Evolutionary conservation across 2,329 filamentous ascomycete genomes (phyloP).

Genomic region (Clonostachys sp.): DNA sequence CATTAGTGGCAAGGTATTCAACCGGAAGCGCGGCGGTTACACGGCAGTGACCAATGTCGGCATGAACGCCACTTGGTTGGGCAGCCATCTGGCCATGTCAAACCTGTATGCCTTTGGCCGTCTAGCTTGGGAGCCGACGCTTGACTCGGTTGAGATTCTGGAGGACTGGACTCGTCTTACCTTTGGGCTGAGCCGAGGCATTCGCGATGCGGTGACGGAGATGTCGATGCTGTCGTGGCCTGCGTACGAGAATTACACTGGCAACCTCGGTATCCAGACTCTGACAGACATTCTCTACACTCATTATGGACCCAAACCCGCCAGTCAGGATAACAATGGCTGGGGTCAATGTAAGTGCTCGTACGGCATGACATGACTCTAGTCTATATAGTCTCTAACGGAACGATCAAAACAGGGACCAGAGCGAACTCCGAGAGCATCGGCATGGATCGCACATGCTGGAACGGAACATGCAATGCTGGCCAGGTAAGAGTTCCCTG

Average conservation of each 20-base stretch:
- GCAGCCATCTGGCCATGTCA: conserved; percentile 65
- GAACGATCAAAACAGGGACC: conserved; percentile 25
- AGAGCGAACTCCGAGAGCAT: conserved; percentile 54
- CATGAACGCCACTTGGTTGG: conserved; percentile 62
- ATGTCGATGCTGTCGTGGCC: conserved; percentile 69
- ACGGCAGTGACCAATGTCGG: conserved; percentile 66
- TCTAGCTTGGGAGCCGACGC: conserved; percentile 58
- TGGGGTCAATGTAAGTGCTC: conserved; percentile 57
- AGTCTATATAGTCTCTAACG: no score
- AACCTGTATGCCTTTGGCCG: conserved; percentile 68
- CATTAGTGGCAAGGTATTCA: conserved; percentile 54
- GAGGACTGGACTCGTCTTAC: conserved; percentile 66
- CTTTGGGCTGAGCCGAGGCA: conserved; percentile 47
- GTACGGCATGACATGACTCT: conserved; percentile 12
- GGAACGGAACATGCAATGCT: conserved; percentile 61
- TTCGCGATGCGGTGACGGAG: conserved; percentile 54
- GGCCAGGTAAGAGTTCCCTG: conserved; percentile 34
- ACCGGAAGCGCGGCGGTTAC: conserved; percentile 52
- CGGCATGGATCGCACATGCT: conserved; percentile 68
- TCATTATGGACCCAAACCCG: conserved; percentile 65
- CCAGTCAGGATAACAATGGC: conserved; percentile 60
- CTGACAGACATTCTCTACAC: conserved; percentile 62
- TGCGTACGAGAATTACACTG: conserved; percentile 66
- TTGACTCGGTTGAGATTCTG: conserved; percentile 37
- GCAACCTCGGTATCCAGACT: conserved; percentile 67